Conservation (phyloP, 345 rosid genomes). For the Aegle marmelos region DNA sequence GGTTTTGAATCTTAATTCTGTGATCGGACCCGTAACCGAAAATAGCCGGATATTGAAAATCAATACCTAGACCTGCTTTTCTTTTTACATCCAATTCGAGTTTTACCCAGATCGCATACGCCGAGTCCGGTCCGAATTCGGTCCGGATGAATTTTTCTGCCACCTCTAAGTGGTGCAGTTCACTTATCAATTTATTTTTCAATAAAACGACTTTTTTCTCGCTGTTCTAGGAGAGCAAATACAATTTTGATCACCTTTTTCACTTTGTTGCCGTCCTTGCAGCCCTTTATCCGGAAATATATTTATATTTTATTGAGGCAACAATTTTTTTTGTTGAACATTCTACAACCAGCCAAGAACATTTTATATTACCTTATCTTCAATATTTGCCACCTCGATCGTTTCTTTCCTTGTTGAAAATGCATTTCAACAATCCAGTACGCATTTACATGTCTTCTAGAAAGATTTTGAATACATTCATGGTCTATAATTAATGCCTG, state of each 20-base stretch:
- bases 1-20: too few species aligned
- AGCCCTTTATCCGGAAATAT: background rate
- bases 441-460: background rate
- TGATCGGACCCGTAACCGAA: too few species aligned
- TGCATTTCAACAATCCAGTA: background rate
- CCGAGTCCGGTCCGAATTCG: too few species aligned
- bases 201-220: background rate
- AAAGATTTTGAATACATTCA: background rate
- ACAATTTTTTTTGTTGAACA: background rate
- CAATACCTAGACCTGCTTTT: too few species aligned
- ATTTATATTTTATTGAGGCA: conserved; percentile 5
- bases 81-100: too few species aligned
- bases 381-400: background rate
- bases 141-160: too few species aligned
- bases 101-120: too few species aligned
- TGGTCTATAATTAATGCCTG: background rate
- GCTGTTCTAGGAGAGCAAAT: background rate
- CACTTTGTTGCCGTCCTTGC: conserved; percentile 2
- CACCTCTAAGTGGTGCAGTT: too few species aligned
- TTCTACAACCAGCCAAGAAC: conserved; percentile 3
- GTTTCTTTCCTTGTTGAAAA: background rate
- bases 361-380: background rate
- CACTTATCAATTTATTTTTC: background rate
- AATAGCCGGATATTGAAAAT: too few species aligned
- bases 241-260: background rate